These are phyloP conservation scores for Chamaenerion angustifolium DNA, from an alignment of 345 rosid genomes.

Conservation along the genomic window DNA sequence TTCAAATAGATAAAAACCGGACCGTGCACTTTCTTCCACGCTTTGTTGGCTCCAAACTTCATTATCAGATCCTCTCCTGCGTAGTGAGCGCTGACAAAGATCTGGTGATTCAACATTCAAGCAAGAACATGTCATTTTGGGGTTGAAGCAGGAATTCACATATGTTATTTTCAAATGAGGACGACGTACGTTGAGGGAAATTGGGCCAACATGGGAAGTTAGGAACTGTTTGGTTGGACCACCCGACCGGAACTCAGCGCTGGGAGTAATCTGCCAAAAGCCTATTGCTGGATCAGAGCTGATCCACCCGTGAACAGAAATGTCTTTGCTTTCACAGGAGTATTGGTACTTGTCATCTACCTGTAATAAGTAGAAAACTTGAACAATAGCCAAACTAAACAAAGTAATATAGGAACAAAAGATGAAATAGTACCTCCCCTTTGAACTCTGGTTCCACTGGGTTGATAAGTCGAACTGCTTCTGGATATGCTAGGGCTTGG, in stretches of 20 bases:
- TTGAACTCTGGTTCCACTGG: slow-evolving; percentile 56
- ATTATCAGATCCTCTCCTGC: slow-evolving; percentile 61
- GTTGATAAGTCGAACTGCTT: slow-evolving; percentile 64
- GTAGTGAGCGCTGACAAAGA: slow-evolving; percentile 77
- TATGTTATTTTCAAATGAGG: too few species aligned
- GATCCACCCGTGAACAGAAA: slow-evolving; percentile 82
- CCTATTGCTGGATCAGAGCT: slow-evolving; percentile 52
- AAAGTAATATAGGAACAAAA: neutral
- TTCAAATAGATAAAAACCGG: slow-evolving; percentile 71
- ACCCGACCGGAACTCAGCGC: slow-evolving; percentile 74
- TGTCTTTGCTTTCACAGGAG: slow-evolving; percentile 50
- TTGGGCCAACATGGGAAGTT: slow-evolving; percentile 80
- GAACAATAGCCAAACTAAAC: too few species aligned
- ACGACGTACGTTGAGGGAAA: slow-evolving; percentile 56
- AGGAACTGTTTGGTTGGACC: slow-evolving; percentile 82
- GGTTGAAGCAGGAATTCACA: too few species aligned
- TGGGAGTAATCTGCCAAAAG: slow-evolving; percentile 96
- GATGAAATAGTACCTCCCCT: slow-evolving; percentile 49
- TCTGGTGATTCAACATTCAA: slow-evolving; percentile 21
- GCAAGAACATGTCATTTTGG: neutral
- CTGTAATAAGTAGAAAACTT: slow-evolving; percentile 17
- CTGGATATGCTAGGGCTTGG: slow-evolving; percentile 53
- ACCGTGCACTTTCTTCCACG: slow-evolving; percentile 94
- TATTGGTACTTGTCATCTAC: slow-evolving; percentile 92
- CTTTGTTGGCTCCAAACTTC: slow-evolving; percentile 32